phyloP scores from a whole-genome alignment of 2,329 filamentous ascomycete species.

The Neurospora sp. region DNA sequence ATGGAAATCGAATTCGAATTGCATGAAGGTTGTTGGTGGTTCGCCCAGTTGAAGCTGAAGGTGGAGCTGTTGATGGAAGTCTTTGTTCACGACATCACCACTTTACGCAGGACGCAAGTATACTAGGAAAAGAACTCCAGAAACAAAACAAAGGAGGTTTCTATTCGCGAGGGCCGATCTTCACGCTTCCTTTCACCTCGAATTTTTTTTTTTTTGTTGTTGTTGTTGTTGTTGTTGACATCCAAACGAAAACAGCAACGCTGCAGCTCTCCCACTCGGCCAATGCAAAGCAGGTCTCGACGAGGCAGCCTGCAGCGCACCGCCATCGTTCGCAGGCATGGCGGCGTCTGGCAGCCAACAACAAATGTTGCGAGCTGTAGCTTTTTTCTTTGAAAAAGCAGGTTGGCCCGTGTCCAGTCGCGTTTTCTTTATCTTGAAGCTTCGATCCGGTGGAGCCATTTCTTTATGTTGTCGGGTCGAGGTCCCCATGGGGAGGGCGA shows the following conservation, averaged over 20 bases:
- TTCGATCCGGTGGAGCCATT: background rate
- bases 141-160: background rate
- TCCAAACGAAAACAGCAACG: background rate
- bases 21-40: background rate
- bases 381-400: background rate
- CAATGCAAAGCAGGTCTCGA: background rate
- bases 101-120: background rate
- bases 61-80: background rate
- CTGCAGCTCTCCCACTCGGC: background rate
- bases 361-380: background rate
- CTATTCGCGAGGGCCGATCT: background rate
- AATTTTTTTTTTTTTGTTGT: background rate
- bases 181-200: background rate
- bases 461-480: no score
- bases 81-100: background rate
- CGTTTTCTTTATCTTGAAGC: background rate
- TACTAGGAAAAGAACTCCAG: no score
- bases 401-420: background rate
- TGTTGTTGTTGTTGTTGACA: background rate
- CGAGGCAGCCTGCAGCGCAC: background rate
- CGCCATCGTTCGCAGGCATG: background rate
- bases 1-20: background rate
- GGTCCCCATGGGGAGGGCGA: no score
- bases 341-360: background rate
- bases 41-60: background rate